These are phyloP conservation scores for Funneliformis caledonium DNA, from an alignment of 371 early-diverging fungal species.

Conservation along the genomic window DNA sequence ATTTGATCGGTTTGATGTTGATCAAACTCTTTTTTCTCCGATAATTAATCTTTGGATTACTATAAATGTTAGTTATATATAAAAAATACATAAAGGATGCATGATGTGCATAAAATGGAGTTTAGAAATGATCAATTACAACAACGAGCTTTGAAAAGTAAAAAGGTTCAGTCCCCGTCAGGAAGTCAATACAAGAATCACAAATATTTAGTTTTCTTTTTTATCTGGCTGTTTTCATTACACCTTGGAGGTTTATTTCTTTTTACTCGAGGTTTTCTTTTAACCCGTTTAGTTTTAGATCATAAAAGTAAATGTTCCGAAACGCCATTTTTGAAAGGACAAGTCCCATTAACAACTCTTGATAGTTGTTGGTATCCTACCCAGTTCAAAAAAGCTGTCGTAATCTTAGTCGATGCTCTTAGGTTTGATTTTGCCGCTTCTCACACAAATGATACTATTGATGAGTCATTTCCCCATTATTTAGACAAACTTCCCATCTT, in stretches of 20 bases:
- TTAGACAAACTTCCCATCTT: slow-evolving; percentile 79
- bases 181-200: neutral
- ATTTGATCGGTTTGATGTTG: too few species aligned
- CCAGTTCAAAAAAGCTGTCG: slow-evolving; percentile 68
- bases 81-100: too few species aligned
- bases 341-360: neutral
- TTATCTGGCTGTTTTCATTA: slow-evolving; percentile 44
- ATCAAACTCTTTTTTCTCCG: too few species aligned
- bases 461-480: slow-evolving; percentile 54
- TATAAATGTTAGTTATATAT: too few species aligned
- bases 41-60: too few species aligned
- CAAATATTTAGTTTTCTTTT: slow-evolving; percentile 14
- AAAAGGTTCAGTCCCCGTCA: neutral
- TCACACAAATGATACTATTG: slow-evolving; percentile 41
- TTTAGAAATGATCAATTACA: too few species aligned
- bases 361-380: slow-evolving; percentile 58
- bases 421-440: slow-evolving; percentile 75
- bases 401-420: slow-evolving; percentile 90
- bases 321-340: slow-evolving; percentile 3
- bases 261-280: slow-evolving; percentile 83
- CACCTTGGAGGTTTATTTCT: slow-evolving; percentile 64
- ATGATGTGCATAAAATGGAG: too few species aligned
- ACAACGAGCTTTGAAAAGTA: too few species aligned
- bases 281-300: slow-evolving; percentile 76
- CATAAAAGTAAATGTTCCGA: slow-evolving; percentile 54